Conservation (phyloP, 1,139 yeast species). For the Yamadazyma dushanensis region DNA sequence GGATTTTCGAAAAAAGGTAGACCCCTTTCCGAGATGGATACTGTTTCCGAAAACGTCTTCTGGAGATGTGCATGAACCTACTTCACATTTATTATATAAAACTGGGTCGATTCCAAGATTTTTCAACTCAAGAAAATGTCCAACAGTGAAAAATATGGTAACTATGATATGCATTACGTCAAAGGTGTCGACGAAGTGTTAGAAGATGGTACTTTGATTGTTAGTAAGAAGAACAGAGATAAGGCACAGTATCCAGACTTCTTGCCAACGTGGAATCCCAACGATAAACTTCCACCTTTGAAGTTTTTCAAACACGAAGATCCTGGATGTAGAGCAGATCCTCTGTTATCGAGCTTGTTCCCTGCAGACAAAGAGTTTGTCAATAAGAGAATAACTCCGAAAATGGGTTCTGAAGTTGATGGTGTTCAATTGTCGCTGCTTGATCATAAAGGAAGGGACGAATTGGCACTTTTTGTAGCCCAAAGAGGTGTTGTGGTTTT, state of each 20-base stretch:
- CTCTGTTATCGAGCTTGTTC: constrained; percentile 48
- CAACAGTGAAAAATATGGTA: constrained; percentile 26
- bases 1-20: background rate
- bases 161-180: constrained; percentile 43
- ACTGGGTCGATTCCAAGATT: background rate
- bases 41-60: constrained; percentile 7
- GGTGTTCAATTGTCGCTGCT: constrained; percentile 58
- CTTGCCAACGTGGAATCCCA: constrained; percentile 52
- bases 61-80: constrained; percentile 11
- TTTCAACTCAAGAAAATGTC: constrained; percentile 10
- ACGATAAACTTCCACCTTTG: constrained; percentile 44
- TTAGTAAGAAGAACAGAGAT: constrained; percentile 27
- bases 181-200: constrained; percentile 41
- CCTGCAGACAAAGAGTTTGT: constrained; percentile 27
- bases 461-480: constrained; percentile 60
- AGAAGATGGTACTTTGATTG: constrained; percentile 36
- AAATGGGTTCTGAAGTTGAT: constrained; percentile 59
- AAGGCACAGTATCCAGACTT: constrained; percentile 37
- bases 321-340: constrained; percentile 57
- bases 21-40: constrained; percentile 3
- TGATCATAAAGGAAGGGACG: constrained; percentile 52
- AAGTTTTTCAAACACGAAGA: constrained; percentile 50
- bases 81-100: constrained; percentile 4
- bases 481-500: constrained; percentile 66
- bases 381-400: constrained; percentile 51